Base-by-base conservation (phyloP, 495 filamentous ascomycete genomes). In the Collariella sp. region DNA sequence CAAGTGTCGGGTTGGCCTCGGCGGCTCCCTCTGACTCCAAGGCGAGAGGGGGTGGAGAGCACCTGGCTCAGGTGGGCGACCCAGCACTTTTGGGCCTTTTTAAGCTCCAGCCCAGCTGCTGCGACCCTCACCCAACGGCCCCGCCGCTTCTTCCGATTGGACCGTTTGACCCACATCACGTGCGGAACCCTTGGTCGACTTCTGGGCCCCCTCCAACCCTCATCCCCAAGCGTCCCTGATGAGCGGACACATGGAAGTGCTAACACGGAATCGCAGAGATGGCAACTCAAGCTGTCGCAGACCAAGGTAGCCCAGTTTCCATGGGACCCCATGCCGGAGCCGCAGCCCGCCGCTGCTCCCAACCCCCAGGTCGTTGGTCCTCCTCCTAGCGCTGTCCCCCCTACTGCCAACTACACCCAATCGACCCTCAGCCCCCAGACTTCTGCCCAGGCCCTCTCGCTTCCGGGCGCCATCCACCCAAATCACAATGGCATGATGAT, bases 251-350 rank as follows among this genome's bases (percentile, higher is more conserved):
- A 12, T 40, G 13, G 29, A 24, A 22, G 36, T 23, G 31, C 57
- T 55, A 55, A 59, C 50, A 51, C 20, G 16, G 11, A n/a, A 34
- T 56, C 29, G 59, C 64, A 98, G 93, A 86, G 78, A 71, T 99
- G 94, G 94, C 91, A 96, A 71, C 76, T 79, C 52, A 95, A 90
- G 71, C 81, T 97, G 19, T 85, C 91, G 0, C 80, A 82, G 59
- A 79, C 89, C 44, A 79, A 84, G 43, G 80, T 95, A 56, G 94
- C 91, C 48, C 74, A 81, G 36, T 97, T 96, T 70, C 94, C 94
- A 20, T 99, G 94, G 94, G 94, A 97, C 63, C 93, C 93, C 58
- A 79, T 77, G 71, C 77, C 71, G 44, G 79, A 78, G 42, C 75
- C 74, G 39, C 64, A 66, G 54, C 76, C 72, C 19, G 58, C 69